Conservation (phyloP, 495 filamentous ascomycete genomes). For the Chaetomium cochliodes region DNA sequence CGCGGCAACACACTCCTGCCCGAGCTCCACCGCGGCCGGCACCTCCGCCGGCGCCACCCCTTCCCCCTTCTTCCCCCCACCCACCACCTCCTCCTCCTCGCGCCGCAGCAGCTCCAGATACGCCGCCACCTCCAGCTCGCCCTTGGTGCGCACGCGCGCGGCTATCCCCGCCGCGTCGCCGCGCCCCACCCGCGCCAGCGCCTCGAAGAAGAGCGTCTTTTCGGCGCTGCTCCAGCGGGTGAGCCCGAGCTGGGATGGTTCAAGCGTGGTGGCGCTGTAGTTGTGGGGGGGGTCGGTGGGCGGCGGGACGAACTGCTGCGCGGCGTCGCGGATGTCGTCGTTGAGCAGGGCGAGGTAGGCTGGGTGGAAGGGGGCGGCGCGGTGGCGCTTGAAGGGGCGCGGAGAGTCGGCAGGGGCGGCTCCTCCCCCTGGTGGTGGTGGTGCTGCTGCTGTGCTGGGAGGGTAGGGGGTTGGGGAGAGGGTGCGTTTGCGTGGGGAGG, state of each 20-base stretch:
- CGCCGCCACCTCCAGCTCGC: conserved; percentile 66
- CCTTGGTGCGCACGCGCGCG: conserved; percentile 65
- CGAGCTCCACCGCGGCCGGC: conserved; percentile 72
- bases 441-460: background rate
- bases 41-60: conserved; percentile 45
- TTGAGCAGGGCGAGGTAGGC: conserved; percentile 62
- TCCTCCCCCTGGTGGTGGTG: background rate
- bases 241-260: conserved; percentile 60
- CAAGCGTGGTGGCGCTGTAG: conserved; percentile 18
- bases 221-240: conserved; percentile 68
- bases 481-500: conserved; percentile 22
- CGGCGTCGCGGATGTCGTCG: conserved; percentile 49
- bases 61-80: conserved; percentile 33
- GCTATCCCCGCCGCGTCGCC: conserved; percentile 62
- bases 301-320: conserved; percentile 29
- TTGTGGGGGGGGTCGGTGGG: conserved; percentile 15
- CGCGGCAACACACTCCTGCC: conserved; percentile 58
- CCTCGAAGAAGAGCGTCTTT: conserved; percentile 66
- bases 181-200: conserved; percentile 60
- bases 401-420: background rate
- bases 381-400: conserved; percentile 37
- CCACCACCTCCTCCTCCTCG: too few relatives aligned
- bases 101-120: conserved; percentile 58
- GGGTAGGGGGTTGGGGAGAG: conserved; percentile 1
- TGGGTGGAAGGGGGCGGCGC: conserved; percentile 43